Percentiles rank a stretch among this genome's conserved stretches.
These are phyloP conservation scores for Cephaloascus fragrans DNA, from an alignment of 805 yeast genomes.

Conservation along the genomic window DNA sequence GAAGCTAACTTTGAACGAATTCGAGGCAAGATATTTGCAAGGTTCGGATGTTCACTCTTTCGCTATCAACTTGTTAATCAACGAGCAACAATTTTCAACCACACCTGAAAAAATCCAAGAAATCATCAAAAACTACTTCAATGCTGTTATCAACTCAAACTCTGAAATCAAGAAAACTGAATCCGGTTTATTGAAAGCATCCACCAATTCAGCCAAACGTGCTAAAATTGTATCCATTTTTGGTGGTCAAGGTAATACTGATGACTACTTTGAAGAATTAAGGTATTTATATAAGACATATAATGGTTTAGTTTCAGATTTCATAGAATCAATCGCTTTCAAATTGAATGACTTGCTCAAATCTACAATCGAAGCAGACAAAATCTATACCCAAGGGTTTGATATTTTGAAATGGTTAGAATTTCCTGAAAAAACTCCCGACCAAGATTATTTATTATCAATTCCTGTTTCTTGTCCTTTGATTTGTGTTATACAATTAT, in stretches of 20 bases:
- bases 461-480: conserved; percentile 97
- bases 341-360: conserved; percentile 61
- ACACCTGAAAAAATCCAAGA: conserved; percentile 60
- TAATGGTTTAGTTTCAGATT: conserved; percentile 62
- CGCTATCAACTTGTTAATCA: conserved; percentile 57
- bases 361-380: conserved; percentile 67
- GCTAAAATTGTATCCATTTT: conserved; percentile 76
- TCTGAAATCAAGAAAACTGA: conserved; percentile 13
- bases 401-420: conserved; percentile 84
- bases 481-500: conserved; percentile 90
- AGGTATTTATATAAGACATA: conserved; percentile 75
- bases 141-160: conserved; percentile 20
- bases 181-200: conserved; percentile 45
- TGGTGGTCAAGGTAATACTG: conserved; percentile 99
- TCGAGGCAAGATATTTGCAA: conserved; percentile 68
- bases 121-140: conserved; percentile 72
- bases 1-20: conserved; percentile 64
- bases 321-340: conserved; percentile 59
- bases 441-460: conserved; percentile 74
- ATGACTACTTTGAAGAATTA: conserved; percentile 94
- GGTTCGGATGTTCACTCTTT: conserved; percentile 82
- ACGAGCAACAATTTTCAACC: conserved; percentile 51
- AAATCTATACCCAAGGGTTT: conserved; percentile 89
- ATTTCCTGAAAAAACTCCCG: conserved; percentile 80
- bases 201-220: conserved; percentile 37